Base-by-base conservation (phyloP, 768 basidiomycete species). In the Auricularia cornea region DNA sequence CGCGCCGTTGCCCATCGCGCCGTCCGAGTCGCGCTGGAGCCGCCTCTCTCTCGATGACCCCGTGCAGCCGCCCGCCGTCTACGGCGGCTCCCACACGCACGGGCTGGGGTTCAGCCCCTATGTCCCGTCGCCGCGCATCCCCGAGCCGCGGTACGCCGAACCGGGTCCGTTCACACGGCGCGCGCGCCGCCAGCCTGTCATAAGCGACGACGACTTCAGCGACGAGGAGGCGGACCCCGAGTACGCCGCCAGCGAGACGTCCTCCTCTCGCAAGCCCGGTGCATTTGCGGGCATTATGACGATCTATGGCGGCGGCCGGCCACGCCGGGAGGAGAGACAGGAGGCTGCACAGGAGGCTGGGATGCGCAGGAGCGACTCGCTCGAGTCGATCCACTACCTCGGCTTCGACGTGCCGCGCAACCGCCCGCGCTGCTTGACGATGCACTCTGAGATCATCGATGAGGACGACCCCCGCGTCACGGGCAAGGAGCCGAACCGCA, bases 391-490 rank as follows among this genome's bases (percentile, higher is more conserved):
- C 20, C 44, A 48, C 20, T 48, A 48, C 20, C 44, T 48, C 3
- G 44, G 44, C 44, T 48, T 48, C 44, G 44, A 23, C 11, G 44
- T 48, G 11, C 44, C 44, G 20, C 44, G 44, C 44, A 20, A 48
- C 20, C 44, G 44, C 6, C 20, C 44, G 44, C 44, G 35, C 16
- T 38, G 10, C 8, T 38, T 48, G 20, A 48, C 44, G 1, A 20
- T 20, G 16, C 44, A 48, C 20, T 48, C 44, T 10, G 83, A 86
- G 18, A 62, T 82, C 8, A 72, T 88, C 41, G 90, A 92, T 70
- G 80, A 83, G 20, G 88, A 92, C 66, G 89, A 92, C 72, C 89
- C 88, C 59, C 78, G 81, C 51, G 76, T 90, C 54, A 57, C 54
- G 26, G 54, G 54, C 26, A 57, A 57, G 54, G 16, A 57, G 54